Conservation (phyloP, 2,329 filamentous ascomycete species). For the Thelonectria discophora region DNA sequence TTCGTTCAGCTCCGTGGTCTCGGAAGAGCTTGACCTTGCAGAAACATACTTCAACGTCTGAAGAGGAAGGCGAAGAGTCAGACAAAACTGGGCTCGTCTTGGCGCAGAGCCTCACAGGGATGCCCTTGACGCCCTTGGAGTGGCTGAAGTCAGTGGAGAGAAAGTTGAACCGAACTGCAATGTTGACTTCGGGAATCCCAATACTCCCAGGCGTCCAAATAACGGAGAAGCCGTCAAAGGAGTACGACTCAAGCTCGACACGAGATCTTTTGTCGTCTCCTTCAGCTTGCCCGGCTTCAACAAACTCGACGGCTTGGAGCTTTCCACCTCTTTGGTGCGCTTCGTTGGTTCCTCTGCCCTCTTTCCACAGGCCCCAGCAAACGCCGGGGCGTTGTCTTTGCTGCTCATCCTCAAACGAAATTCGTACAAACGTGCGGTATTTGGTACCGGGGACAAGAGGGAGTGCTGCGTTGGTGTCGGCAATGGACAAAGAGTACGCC, state of each 20-base stretch:
- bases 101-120: conserved; percentile 89
- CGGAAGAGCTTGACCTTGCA: conserved; percentile 98
- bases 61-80: conserved; percentile 58
- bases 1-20: conserved; percentile 94
- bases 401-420: conserved; percentile 96
- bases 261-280: conserved; percentile 73
- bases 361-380: conserved; percentile 94
- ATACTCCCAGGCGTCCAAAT: conserved; percentile 82
- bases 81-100: conserved; percentile 79
- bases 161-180: conserved; percentile 97
- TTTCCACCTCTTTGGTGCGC: conserved; percentile 93
- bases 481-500: conserved; percentile 85
- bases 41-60: conserved; percentile 79
- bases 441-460: conserved; percentile 68
- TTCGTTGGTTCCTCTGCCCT: conserved; percentile 94
- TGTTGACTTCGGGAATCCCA: conserved; percentile 77
- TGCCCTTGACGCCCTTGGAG: conserved; percentile 97
- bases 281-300: conserved; percentile 71
- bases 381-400: conserved; percentile 83
- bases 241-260: conserved; percentile 77
- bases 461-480: conserved; percentile 75
- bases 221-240: conserved; percentile 94
- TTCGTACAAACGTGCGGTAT: conserved; percentile 91
- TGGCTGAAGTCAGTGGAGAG: conserved; percentile 98
- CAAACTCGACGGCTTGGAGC: conserved; percentile 93